Conservation (phyloP, 345 rosid species). For the Acer saccharum region DNA sequence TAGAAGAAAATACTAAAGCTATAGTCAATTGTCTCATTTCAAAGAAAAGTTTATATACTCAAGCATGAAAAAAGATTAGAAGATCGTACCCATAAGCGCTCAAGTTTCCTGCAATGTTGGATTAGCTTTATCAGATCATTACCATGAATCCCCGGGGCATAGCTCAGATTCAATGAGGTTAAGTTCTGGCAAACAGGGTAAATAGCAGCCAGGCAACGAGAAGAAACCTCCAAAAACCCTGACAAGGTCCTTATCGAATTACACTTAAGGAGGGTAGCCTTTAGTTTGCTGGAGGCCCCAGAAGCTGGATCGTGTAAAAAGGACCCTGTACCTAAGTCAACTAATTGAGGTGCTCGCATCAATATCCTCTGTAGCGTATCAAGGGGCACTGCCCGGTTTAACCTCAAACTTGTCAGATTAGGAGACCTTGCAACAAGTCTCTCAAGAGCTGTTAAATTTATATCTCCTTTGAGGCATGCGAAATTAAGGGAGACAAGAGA, state of each 20-base stretch:
- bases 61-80: not conserved
- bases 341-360: slow-evolving; percentile 65
- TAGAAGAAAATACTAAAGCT: slow-evolving; percentile 24
- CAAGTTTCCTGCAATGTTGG: slow-evolving; percentile 67
- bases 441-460: slow-evolving; percentile 70
- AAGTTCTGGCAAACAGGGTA: slow-evolving; percentile 61
- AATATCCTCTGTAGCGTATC: slow-evolving; percentile 69
- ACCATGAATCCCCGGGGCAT: slow-evolving; percentile 73
- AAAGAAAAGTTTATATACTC: not conserved
- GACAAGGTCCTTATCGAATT: slow-evolving; percentile 74
- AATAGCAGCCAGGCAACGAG: slow-evolving; percentile 61
- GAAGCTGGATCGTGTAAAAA: slow-evolving; percentile 67
- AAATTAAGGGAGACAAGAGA: slow-evolving; percentile 82
- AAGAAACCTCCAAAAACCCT: slow-evolving; percentile 80
- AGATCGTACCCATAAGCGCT: slow-evolving; percentile 77
- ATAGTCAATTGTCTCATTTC: slow-evolving; percentile 3
- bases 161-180: slow-evolving; percentile 78
- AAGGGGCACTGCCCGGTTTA: slow-evolving; percentile 76
- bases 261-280: slow-evolving; percentile 50
- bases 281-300: slow-evolving; percentile 51
- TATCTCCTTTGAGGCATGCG: slow-evolving; percentile 92
- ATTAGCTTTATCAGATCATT: slow-evolving; percentile 62
- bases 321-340: slow-evolving; percentile 91
- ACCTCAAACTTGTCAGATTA: slow-evolving; percentile 75
- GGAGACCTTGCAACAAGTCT: slow-evolving; percentile 94